A percentile compares a stretch with the other conserved stretches of the same genome.
phyloP scores from a whole-genome alignment of 257 asterid genomes.

The Paraleonurus japonicus region DNA sequence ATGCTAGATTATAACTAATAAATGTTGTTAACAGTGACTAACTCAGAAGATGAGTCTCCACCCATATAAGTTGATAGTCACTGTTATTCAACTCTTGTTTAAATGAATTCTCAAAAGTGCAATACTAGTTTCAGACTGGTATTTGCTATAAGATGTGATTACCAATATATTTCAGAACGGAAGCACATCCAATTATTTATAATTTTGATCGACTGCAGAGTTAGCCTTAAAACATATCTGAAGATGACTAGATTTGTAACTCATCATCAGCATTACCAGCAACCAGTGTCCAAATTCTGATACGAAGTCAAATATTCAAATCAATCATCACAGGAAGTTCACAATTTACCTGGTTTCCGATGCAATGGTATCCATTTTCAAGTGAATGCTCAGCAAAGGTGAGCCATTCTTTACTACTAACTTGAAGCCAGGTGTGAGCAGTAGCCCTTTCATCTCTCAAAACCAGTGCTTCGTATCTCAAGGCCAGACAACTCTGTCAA shows the following conservation, averaged over 20 bases:
- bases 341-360: conserved; percentile 36
- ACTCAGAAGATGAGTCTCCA: background rate
- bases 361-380: conserved; percentile 58
- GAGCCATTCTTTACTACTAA: conserved; percentile 68
- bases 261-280: background rate
- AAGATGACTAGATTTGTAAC: background rate
- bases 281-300: conserved; percentile 4
- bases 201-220: conserved; percentile 1
- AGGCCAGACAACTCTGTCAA: conserved; percentile 75
- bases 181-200: background rate
- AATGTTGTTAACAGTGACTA: background rate
- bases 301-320: too few species aligned
- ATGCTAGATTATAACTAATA: background rate
- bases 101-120: conserved; percentile 6
- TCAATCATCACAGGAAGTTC: background rate
- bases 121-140: background rate
- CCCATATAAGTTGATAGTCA: conserved; percentile 2
- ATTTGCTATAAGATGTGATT: background rate
- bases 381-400: conserved; percentile 65
- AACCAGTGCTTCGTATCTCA: conserved; percentile 86
- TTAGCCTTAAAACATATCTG: background rate
- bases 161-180: conserved; percentile 5
- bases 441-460: conserved; percentile 65
- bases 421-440: conserved; percentile 51
- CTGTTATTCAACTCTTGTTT: background rate